These are phyloP conservation scores for Russula griseocarnosa DNA, from an alignment of 768 basidiomycete species.

Conservation along the genomic window DNA sequence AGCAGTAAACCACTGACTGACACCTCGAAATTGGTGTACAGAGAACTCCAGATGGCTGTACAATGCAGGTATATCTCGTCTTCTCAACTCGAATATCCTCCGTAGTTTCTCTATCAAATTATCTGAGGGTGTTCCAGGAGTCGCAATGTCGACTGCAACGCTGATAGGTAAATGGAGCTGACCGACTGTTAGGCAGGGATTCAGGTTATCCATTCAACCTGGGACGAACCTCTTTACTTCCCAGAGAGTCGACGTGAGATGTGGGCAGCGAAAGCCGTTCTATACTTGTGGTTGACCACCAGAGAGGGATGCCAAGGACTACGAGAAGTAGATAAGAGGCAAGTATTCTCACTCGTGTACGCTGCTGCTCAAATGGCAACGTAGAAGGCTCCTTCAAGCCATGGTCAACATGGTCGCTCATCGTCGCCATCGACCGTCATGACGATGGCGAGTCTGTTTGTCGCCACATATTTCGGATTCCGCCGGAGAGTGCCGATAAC, in stretches of 20 bases:
- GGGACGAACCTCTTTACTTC: slow-evolving; percentile 23
- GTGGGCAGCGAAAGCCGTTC: slow-evolving; percentile 69
- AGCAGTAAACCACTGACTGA: slow-evolving; percentile 18
- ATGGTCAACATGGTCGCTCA: slow-evolving; percentile 12
- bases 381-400: slow-evolving; percentile 19
- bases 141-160: slow-evolving; percentile 14
- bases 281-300: slow-evolving; percentile 94
- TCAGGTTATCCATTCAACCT: neutral
- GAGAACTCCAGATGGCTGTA: slow-evolving; percentile 23
- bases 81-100: slow-evolving; percentile 17
- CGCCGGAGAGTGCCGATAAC: no score
- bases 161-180: slow-evolving; percentile 27
- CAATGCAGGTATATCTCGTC: slow-evolving; percentile 3
- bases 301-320: slow-evolving; percentile 75
- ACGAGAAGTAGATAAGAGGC: slow-evolving; percentile 75
- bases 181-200: neutral
- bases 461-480: no score
- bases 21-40: slow-evolving; percentile 18
- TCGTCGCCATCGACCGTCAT: neutral
- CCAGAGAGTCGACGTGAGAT: slow-evolving; percentile 17
- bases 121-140: neutral
- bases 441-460: no score
- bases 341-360: slow-evolving; percentile 54
- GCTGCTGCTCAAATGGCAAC: slow-evolving; percentile 17
- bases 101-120: slow-evolving; percentile 6